phyloP scores from a whole-genome alignment of 495 filamentous ascomycete species.

The Hypoxylon crocopeplum region DNA sequence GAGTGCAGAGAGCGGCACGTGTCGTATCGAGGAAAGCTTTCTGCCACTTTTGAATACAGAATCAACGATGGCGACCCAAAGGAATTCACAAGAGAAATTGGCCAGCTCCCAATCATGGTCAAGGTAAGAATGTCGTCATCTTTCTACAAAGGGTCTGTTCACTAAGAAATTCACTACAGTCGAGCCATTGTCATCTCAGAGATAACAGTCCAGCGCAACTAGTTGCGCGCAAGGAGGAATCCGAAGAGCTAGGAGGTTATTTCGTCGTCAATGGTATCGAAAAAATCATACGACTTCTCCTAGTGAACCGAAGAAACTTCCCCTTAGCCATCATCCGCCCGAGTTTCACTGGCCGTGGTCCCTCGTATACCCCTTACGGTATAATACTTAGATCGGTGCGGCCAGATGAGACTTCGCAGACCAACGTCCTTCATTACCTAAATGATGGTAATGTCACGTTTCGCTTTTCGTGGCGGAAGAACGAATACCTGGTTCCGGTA shows the following conservation, averaged over 20 bases:
- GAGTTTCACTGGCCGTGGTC: slow-evolving; percentile 84
- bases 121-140: slow-evolving; percentile 59
- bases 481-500: slow-evolving; percentile 90
- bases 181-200: slow-evolving; percentile 89
- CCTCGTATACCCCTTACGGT: slow-evolving; percentile 85
- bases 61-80: slow-evolving; percentile 86
- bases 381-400: slow-evolving; percentile 90
- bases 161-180: slow-evolving; percentile 52
- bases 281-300: slow-evolving; percentile 91
- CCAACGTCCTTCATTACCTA: slow-evolving; percentile 95
- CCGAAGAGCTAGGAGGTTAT: slow-evolving; percentile 91
- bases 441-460: slow-evolving; percentile 95
- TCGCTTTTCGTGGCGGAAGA: slow-evolving; percentile 97
- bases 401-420: slow-evolving; percentile 96
- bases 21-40: slow-evolving; percentile 87
- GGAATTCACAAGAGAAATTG: slow-evolving; percentile 81
- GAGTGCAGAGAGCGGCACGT: slow-evolving; percentile 95
- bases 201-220: slow-evolving; percentile 80
- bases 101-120: slow-evolving; percentile 91
- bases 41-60: slow-evolving; percentile 77
- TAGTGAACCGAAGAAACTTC: slow-evolving; percentile 87
- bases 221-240: slow-evolving; percentile 86
- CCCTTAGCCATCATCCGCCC: slow-evolving; percentile 91
- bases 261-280: slow-evolving; percentile 97
- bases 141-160: background rate